A percentile compares a stretch with the other conserved stretches of the same genome.
Conservation (phyloP, 805 yeast species). For the Candida endomychidarum region DNA sequence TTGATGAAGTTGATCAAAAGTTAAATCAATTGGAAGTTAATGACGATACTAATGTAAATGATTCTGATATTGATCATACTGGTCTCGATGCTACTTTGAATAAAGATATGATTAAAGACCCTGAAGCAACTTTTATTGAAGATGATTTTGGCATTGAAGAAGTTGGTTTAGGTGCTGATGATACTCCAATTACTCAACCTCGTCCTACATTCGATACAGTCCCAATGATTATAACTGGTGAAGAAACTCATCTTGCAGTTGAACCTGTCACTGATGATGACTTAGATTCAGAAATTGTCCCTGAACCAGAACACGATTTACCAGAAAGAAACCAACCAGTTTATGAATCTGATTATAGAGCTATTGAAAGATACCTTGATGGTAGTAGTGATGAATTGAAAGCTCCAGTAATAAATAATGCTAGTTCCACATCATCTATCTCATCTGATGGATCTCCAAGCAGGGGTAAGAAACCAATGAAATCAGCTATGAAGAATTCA, state of each 20-base stretch:
- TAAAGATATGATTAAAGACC: background rate
- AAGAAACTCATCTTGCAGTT: background rate
- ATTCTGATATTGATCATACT: slow-evolving; percentile 3
- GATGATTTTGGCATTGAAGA: slow-evolving; percentile 29
- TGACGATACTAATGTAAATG: slow-evolving; percentile 5
- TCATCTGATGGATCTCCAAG: slow-evolving; percentile 28
- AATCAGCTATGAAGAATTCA: slow-evolving; percentile 52
- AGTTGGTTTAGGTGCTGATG: slow-evolving; percentile 19
- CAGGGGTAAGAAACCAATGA: slow-evolving; percentile 38
- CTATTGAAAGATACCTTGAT: slow-evolving; percentile 2
- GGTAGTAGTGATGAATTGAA: slow-evolving; percentile 9
- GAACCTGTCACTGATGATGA: slow-evolving; percentile 21
- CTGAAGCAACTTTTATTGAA: slow-evolving; percentile 6
- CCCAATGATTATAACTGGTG: slow-evolving; percentile 24
- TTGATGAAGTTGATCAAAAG: slow-evolving; percentile 26
- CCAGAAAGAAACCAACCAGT: background rate
- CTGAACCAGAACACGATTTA: background rate
- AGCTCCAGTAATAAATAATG: slow-evolving; percentile 23
- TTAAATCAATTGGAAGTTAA: background rate
- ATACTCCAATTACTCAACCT: slow-evolving; percentile 22
- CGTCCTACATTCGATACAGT: slow-evolving; percentile 33
- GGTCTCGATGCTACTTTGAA: slow-evolving; percentile 4
- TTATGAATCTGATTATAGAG: background rate
- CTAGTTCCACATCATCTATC: slow-evolving; percentile 32
- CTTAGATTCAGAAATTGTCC: too few species aligned